Conservation (phyloP, 495 filamentous ascomycete species). For the Copromyces sp. region DNA sequence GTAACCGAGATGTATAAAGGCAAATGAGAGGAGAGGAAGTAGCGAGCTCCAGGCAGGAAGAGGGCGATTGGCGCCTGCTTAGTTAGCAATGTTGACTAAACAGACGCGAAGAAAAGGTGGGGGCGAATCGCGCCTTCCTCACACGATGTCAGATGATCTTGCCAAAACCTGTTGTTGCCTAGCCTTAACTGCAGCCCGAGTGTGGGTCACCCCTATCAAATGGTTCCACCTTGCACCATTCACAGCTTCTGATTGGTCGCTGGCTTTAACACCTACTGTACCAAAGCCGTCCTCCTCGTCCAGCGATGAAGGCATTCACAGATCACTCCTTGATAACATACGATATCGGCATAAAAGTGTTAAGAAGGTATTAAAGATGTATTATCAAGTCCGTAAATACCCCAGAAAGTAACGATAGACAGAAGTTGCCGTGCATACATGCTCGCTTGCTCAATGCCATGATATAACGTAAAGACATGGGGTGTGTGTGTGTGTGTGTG, state of each 20-base stretch:
- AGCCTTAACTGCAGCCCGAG: neutral
- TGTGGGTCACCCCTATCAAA: neutral
- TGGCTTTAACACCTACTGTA: neutral
- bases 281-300: neutral
- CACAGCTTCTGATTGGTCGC: neutral
- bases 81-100: neutral
- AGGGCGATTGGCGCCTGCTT: neutral
- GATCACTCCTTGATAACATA: neutral
- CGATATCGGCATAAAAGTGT: neutral
- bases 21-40: neutral
- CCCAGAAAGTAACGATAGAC: neutral
- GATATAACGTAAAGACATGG: neutral
- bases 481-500: neutral
- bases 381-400: neutral
- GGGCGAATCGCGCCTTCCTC: neutral
- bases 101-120: constrained; percentile 2
- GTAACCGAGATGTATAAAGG: neutral
- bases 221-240: neutral
- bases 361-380: neutral
- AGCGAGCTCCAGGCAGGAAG: neutral
- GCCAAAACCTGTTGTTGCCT: neutral
- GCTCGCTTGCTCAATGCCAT: neutral
- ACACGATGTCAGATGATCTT: neutral
- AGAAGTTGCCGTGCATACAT: neutral
- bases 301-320: neutral